phyloP scores from a whole-genome alignment of 495 filamentous ascomycete genomes.

The Daldinia grandis region DNA sequence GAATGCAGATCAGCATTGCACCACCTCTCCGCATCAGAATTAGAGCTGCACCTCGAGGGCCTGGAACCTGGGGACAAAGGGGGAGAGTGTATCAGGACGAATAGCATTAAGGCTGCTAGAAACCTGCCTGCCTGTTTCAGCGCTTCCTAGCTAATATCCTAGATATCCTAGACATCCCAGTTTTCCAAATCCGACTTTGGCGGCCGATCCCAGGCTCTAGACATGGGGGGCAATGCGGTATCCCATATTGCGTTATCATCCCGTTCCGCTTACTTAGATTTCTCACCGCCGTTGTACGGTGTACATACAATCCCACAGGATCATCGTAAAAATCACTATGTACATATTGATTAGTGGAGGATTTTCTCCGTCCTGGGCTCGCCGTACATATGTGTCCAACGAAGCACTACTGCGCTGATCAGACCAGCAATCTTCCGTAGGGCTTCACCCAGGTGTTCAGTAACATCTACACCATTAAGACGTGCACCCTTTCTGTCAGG shows the following conservation, averaged over 20 bases:
- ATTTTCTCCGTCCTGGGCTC: slow-evolving; percentile 27
- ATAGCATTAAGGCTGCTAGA: slow-evolving; percentile 32
- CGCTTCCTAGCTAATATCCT: slow-evolving; percentile 28
- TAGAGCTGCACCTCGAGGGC: slow-evolving; percentile 25
- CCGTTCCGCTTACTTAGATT: slow-evolving; percentile 35
- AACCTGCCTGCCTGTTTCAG: slow-evolving; percentile 42
- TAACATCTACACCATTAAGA: background rate
- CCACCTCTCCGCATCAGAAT: slow-evolving; percentile 35
- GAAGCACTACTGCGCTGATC: slow-evolving; percentile 22
- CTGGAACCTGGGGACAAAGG: slow-evolving; percentile 30
- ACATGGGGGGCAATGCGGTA: slow-evolving; percentile 36
- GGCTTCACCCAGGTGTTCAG: slow-evolving; percentile 11
- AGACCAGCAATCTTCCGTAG: slow-evolving; percentile 22
- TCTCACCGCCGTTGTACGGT: slow-evolving; percentile 37
- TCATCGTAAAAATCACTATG: slow-evolving; percentile 23
- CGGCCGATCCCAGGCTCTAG: slow-evolving; percentile 42
- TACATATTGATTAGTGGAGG: slow-evolving; percentile 29
- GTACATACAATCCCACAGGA: slow-evolving; percentile 32
- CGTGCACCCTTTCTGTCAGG: slow-evolving; percentile 14
- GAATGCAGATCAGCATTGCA: slow-evolving; percentile 39
- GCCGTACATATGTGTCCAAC: slow-evolving; percentile 10
- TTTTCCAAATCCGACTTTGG: slow-evolving; percentile 33
- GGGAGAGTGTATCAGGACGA: slow-evolving; percentile 21
- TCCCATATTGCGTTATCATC: slow-evolving; percentile 42
- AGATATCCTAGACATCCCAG: slow-evolving; percentile 14